Base-by-base conservation (phyloP, 768 basidiomycete genomes). In the Porpolomopsis calyptriformis region DNA sequence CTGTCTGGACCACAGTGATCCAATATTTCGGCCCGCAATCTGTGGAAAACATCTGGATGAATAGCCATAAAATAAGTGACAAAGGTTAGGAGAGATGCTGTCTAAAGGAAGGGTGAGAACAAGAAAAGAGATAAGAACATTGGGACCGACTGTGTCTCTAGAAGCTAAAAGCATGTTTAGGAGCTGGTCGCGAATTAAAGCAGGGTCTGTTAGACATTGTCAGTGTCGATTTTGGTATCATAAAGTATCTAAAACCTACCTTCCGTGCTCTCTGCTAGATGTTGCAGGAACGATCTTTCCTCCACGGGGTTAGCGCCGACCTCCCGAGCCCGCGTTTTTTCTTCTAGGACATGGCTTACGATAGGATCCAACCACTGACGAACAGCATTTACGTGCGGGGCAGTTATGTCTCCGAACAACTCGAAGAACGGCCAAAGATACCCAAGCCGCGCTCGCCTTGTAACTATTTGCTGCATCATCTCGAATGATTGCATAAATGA, bases 91-190 rank as follows among this genome's bases (percentile, higher is more conserved):
- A 79, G 66, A 46, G 76, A 77, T 18, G 85, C 76, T 0, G 85
- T 86, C 82, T 84, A 16, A 49, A 45, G 36, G 24, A 29, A 36
- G 33, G 9, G 14, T 39, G 47, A 39, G 42, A 50, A 38, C 45
- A 39, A 42, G 11, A 20, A 12, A 12, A 24, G 19, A 36, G 45
- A 33, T 37, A 16, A 26, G 4, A 11, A 43, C n/a, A 45, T 34
- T 10, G 19, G 9, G 34, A 66, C 75, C 39, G 35, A 82, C 83
- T 27, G 87, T 88, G 62, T 91, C 87, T 45, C 87, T 64, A 19
- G 83, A 74, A 4, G 87, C 87, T 9, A 89, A 65, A 2, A 91
- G 65, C 59, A 88, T 77, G 55, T 77, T 89, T 40, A 89, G 68
- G 10, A 89, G 61, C 51, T 90, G 82, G 62, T 89, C 84, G 18